phyloP scores from a whole-genome alignment of 345 rosid species.

The Bruguiera sexangula region DNA sequence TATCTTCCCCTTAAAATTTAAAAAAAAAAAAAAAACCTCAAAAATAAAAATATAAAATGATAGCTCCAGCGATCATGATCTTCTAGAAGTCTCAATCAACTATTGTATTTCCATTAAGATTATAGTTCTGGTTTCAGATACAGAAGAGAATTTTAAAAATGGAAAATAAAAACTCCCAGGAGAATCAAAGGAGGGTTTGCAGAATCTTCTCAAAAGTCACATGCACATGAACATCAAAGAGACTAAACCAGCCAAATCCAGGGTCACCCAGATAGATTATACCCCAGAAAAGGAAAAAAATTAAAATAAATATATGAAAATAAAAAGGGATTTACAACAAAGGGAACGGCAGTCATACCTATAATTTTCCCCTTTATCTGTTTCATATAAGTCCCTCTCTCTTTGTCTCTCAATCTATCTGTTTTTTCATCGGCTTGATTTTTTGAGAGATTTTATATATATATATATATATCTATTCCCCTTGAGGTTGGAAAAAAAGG shows the following conservation, averaged over 20 bases:
- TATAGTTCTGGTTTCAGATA: conserved; percentile 10
- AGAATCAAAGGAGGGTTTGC: background rate
- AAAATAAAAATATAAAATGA: no score
- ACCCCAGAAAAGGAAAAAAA: conserved; percentile 3
- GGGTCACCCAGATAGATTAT: conserved; percentile 12
- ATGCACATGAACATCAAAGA: conserved; percentile 16
- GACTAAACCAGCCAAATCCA: conserved; percentile 23
- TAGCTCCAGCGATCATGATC: no score
- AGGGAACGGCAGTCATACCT: conserved; percentile 28
- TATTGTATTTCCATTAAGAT: conserved; percentile 11
- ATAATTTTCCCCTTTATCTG: conserved; percentile 18
- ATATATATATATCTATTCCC: background rate
- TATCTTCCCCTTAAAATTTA: no score
- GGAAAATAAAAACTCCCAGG: background rate
- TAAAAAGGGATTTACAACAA: conserved; percentile 37
- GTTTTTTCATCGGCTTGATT: conserved; percentile 1
- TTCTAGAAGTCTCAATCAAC: no score
- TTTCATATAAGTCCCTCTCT: background rate
- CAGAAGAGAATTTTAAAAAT: conserved; percentile 10
- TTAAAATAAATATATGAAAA: conserved; percentile 10
- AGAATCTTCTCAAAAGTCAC: conserved; percentile 17
- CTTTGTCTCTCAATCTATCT: conserved; percentile 17
- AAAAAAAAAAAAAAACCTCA: no score
- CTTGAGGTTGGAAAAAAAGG: conserved; percentile 1
- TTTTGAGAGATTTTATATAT: conserved; percentile 4